Percentiles rank a stretch among this genome's conserved stretches.
These are phyloP conservation scores for Hemisphaericaspora xylofermentans DNA, from an alignment of 1,139 yeast genomes.

Conservation along the genomic window DNA sequence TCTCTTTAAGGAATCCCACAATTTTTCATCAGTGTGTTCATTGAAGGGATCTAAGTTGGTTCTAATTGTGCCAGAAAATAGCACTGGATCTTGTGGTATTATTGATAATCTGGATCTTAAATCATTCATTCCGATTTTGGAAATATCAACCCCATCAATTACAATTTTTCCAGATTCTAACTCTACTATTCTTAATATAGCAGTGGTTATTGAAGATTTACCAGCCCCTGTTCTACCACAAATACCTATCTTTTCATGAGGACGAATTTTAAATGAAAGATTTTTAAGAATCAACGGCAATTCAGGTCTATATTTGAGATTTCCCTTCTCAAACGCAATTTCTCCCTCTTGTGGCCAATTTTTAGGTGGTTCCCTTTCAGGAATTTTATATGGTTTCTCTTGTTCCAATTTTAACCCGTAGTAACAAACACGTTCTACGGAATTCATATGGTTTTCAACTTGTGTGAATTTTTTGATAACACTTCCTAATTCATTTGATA, in stretches of 20 bases:
- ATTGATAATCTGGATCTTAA: conserved; percentile 59
- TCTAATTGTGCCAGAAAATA: conserved; percentile 64
- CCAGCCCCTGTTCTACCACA: conserved; percentile 84
- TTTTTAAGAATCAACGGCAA: conserved; percentile 69
- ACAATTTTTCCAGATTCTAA: conserved; percentile 46
- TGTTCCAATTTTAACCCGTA: conserved; percentile 52
- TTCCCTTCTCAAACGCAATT: conserved; percentile 55
- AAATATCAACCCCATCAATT: conserved; percentile 61
- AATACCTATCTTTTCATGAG: conserved; percentile 67
- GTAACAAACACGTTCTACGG: conserved; percentile 72
- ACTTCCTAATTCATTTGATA: conserved; percentile 46
- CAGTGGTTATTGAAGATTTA: conserved; percentile 64
- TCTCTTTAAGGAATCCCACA: conserved; percentile 57
- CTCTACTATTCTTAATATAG: conserved; percentile 60
- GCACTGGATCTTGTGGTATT: conserved; percentile 74
- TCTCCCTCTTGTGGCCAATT: conserved; percentile 44
- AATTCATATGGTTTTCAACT: conserved; percentile 77
- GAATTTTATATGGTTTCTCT: conserved; percentile 41
- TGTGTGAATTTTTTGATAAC: conserved; percentile 56
- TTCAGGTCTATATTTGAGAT: conserved; percentile 69
- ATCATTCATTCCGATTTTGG: conserved; percentile 53
- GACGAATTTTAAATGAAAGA: conserved; percentile 43
- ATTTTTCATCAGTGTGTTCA: conserved; percentile 46
- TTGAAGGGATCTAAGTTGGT: conserved; percentile 67
- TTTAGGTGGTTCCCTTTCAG: conserved; percentile 54